Base-by-base conservation (phyloP, 176 grass and related monocot genomes). In the Avena insularis region DNA sequence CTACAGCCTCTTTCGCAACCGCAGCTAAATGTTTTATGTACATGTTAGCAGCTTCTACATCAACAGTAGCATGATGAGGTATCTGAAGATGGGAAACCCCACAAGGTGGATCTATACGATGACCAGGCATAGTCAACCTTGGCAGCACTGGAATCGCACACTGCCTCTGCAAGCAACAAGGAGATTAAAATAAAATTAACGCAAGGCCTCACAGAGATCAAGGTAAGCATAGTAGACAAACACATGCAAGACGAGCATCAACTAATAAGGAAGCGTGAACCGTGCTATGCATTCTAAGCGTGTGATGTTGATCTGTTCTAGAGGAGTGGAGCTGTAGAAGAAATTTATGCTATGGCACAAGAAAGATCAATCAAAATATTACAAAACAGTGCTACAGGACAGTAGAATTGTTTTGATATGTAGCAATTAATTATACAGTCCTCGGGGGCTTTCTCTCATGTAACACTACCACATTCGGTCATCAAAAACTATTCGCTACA, bases 51-150 rank as follows among this genome's bases (percentile, higher is more conserved):
- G 82, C 76, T 54, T 99, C 97, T 69, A 89, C 78, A 54, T 99
- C 96, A 86, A 83, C 20, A 88, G 84, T 61, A 75, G 87, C 70
- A 77, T 88, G 89, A 54, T 80, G 85, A 40, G 87, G 85, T 31
- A 73, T 90, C 71, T 92, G 92, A 86, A 91, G 75, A 84, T 79
- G 83, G 73, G 81, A 65, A 68, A 79, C 79, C 64, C 92, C 94
- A 90, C 89, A 96, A 85, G 97, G 97, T 71, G 94, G 97, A 91
- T 99, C 94, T 89, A 99, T 94, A 45, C 85, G 87, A 87, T 99
- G 97, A 79, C 97, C 97, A 81, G 94, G 92, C 97, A 99, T 93
- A 45, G 94, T 99, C 83, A 99, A 86, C 87, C 97, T 96, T 85
- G 92, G 92, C 64, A 99, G 86, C 67, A 99, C 87, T 71, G 97